Base-by-base conservation (phyloP, 345 rosid genomes). In the Eucalyptus leucophloia region DNA sequence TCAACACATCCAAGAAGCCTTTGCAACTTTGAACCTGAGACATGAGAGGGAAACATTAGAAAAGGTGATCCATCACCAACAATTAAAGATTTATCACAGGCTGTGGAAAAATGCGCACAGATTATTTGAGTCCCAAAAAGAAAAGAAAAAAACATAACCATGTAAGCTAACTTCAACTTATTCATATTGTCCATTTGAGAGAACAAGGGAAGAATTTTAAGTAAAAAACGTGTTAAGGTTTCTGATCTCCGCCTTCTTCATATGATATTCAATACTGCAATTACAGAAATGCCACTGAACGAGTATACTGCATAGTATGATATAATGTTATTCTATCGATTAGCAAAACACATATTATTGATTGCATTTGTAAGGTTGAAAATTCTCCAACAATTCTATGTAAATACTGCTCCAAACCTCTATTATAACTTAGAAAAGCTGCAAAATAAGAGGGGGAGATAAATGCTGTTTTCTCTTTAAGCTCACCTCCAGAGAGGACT, bases 1-100 rank as follows among this genome's bases (percentile, higher is more conserved):
- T 96, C 94, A 47, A 97, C 89, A 87, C 88, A 93, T 87, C 98
- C 98, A 87, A 89, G 90, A 90, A 95, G 92, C 93, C 91, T 93
- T 88, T 93, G 87, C 87, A 83, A 42, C 90, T 89, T 83, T 32
- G 86, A 60, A 53, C 87, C 90, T 89, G 90, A 45, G 45, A 85
- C 34, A 32, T n/a, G 42, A 40, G 26, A 80, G 77, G 18, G 65
- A 42, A 49, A 44, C 40, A n/a, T 34, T 34, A 32, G 62, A 83
- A 86, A 86, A 32, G 65, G 87, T 54, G 60, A 86, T 10, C 60
- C 83, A 77, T 21, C 83, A 12, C 28, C 47, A 21, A 23, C 47
- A 37, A 77, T 40, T 6, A 69, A 9, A 34, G 44, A 69, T 77
- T 77, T 21, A 40, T 40, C 16, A 16, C 40, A 40, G 24, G 47